Conservation (phyloP, 2,329 filamentous ascomycete species). For the Colletotrichum plurivorum region DNA sequence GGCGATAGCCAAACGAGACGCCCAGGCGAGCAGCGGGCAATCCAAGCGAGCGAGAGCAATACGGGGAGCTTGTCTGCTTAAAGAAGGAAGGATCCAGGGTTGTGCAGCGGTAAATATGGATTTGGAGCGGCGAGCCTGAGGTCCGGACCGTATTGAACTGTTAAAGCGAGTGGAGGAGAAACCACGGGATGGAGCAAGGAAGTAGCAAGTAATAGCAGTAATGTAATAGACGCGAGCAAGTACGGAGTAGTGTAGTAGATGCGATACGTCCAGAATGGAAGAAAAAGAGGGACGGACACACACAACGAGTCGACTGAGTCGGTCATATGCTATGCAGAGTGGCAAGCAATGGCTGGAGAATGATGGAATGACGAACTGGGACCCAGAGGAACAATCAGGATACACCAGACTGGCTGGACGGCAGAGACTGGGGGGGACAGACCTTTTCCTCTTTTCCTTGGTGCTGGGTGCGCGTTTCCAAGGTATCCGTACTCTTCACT, state of each 20-base stretch:
- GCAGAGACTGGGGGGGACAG: not conserved
- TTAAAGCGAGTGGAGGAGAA: slow-evolving; percentile 27
- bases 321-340: slow-evolving; percentile 34
- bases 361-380: slow-evolving; percentile 31
- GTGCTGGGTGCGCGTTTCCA: slow-evolving; percentile 4
- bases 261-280: not conserved
- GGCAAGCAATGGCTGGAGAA: slow-evolving; percentile 30
- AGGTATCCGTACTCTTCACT: too few relatives aligned
- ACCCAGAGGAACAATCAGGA: slow-evolving; percentile 22
- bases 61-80: slow-evolving; percentile 35
- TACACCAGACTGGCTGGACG: slow-evolving; percentile 15
- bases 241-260: not conserved
- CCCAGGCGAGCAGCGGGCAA: not conserved
- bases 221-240: not conserved
- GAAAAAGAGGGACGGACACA: slow-evolving; percentile 33
- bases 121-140: slow-evolving; percentile 16
- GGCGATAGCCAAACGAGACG: too few relatives aligned
- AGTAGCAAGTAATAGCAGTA: not conserved
- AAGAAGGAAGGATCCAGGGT: slow-evolving; percentile 35
- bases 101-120: slow-evolving; percentile 35
- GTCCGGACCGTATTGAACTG: slow-evolving; percentile 11
- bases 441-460: slow-evolving; percentile 24
- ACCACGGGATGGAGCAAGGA: slow-evolving; percentile 18
- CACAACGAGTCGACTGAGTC: too few relatives aligned
- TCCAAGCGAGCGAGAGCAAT: slow-evolving; percentile 25